phyloP scores from a whole-genome alignment of 1,284 basidiomycete genomes.

The Cronartium quercuum region DNA sequence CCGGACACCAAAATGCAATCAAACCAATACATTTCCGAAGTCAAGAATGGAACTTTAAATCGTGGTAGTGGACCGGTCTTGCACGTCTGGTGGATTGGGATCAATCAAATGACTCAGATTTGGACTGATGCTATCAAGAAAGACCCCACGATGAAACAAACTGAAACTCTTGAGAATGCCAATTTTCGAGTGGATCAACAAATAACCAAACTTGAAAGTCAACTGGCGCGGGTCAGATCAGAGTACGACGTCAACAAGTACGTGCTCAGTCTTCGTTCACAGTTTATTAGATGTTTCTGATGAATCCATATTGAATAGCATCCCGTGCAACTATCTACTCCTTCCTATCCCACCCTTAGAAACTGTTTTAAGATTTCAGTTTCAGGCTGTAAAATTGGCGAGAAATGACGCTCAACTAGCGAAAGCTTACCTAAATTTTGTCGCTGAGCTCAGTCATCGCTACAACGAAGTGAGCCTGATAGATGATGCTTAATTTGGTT shows the following conservation, averaged over 20 bases:
- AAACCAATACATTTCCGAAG: constrained; percentile 10
- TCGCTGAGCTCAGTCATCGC: background rate
- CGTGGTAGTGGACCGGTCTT: constrained; percentile 20
- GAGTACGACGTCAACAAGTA: background rate
- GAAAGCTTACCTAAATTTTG: background rate
- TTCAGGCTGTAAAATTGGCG: background rate
- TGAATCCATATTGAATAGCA: background rate
- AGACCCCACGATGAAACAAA: background rate
- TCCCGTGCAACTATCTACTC: background rate
- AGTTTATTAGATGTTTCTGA: background rate
- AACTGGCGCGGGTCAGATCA: background rate
- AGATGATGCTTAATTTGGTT: background rate
- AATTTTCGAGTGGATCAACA: background rate
- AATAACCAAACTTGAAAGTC: background rate
- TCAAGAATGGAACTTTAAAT: constrained; percentile 8
- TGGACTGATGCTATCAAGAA: constrained; percentile 14
- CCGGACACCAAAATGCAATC: constrained; percentile 31
- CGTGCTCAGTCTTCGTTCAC: background rate
- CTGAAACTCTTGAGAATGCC: background rate
- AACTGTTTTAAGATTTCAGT: background rate
- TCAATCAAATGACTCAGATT: constrained; percentile 34
- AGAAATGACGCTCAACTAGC: background rate
- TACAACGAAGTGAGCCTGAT: background rate
- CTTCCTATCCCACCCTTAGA: background rate
- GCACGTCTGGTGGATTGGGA: constrained; percentile 32